Evolutionary conservation across 2,329 filamentous ascomycete species (phyloP), one percentile per base, ranked within the genome.

Genomic region (Purpureocillium takamizusanense): DNA sequence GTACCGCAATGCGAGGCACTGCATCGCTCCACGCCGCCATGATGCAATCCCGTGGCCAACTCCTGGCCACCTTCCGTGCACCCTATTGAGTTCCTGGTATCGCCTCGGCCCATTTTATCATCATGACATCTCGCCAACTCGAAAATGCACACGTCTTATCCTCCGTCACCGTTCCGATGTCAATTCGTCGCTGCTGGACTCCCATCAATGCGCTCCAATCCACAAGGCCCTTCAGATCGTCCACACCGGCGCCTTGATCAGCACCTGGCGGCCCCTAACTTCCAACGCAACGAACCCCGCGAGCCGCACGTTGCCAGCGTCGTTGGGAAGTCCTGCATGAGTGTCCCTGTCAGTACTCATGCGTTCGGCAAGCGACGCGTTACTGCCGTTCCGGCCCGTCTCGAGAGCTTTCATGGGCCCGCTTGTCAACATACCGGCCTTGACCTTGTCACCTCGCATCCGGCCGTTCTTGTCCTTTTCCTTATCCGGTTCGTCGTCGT

Each of bases 181-280:
- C 21, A 25, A 25, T 25, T 25, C 21, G 21, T 25, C 21, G 21
- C 21, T 25, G 21, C 21, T 25, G 21, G 21, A 10, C 21, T n/a
- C n/a, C n/a, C n/a, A n/a, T n/a, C n/a, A n/a, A n/a, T 30, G 9
- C 28, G n/a, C 28, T 12, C 30, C 30, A 31, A 31, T 31, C 13
- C 13, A n/a, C 25, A 23, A 35, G 13, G 29, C 31, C 12, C 35
- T 13, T 50, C 44, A 57, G 42, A 80, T 46, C 10, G 70, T 71
- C 78, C 78, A 90, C 25, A 89, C 80, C 12, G 84, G 83, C 15
- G 85, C 81, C 63, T 87, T 87, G 44, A 78, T 66, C 50, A 90
- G 63, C 35, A 88, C 80, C 60, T 85, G 85, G 42, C 83, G 75
- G 16, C 83, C 83, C 45, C 82, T 69, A 7, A 90, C 83, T 60